phyloP scores from a whole-genome alignment of 2,329 filamentous ascomycete species.

The Paramyrothecium sp. region DNA sequence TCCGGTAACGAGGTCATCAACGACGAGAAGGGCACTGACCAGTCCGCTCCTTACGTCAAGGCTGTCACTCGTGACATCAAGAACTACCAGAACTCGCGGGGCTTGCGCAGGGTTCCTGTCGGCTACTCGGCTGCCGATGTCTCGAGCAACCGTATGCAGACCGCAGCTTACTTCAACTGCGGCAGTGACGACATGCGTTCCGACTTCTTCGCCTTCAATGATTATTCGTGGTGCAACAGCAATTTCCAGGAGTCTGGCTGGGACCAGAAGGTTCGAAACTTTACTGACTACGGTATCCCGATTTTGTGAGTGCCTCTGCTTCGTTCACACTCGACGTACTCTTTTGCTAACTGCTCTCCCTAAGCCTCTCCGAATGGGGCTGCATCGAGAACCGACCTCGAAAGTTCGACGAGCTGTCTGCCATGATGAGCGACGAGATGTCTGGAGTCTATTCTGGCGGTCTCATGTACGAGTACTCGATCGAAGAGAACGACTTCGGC shows the following conservation, averaged over 20 bases:
- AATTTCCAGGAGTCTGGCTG: constrained; percentile 72
- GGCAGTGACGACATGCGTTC: constrained; percentile 78
- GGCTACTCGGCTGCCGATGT: constrained; percentile 81
- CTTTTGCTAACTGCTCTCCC: background rate
- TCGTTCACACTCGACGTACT: background rate
- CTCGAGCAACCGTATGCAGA: constrained; percentile 79
- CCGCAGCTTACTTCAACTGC: constrained; percentile 92
- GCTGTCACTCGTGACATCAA: constrained; percentile 76
- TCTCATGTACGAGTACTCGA: constrained; percentile 91
- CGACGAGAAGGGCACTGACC: constrained; percentile 59
- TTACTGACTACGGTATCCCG: constrained; percentile 80
- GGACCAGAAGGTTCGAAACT: constrained; percentile 86
- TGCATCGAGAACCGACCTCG: constrained; percentile 77
- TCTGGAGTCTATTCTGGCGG: constrained; percentile 89
- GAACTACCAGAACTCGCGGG: constrained; percentile 62
- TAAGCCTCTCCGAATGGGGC: constrained; percentile 83
- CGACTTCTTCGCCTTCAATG: constrained; percentile 89
- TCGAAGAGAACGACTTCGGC: constrained; percentile 77
- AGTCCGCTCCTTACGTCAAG: constrained; percentile 72
- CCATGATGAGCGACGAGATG: constrained; percentile 84
- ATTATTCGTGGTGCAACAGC: constrained; percentile 83
- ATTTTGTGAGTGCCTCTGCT: constrained; percentile 58
- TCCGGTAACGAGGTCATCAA: constrained; percentile 82
- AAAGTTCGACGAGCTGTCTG: constrained; percentile 73
- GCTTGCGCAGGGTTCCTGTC: constrained; percentile 67